Evolutionary conservation across 2,329 filamentous ascomycete species (phyloP).

Genomic region (Fusarium chlamydosporum): DNA sequence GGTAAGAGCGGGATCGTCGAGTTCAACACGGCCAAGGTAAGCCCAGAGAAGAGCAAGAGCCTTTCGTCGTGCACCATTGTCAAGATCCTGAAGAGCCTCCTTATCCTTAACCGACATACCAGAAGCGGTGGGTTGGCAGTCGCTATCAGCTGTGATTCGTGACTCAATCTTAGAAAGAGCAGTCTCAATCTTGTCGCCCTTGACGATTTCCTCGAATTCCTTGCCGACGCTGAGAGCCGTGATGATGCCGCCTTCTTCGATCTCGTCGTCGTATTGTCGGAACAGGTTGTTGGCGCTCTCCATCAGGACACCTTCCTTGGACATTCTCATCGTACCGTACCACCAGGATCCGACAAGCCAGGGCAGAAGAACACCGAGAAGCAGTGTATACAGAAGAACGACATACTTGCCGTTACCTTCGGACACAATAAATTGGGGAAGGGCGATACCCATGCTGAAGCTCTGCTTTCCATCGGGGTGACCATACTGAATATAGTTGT

Average conservation of each 20-base stretch:
- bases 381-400: slow-evolving; percentile 86
- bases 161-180: slow-evolving; percentile 88
- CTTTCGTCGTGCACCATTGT: slow-evolving; percentile 85
- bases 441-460: slow-evolving; percentile 96
- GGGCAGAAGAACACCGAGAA: slow-evolving; percentile 90
- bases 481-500: slow-evolving; percentile 96
- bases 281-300: slow-evolving; percentile 96
- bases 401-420: slow-evolving; percentile 98
- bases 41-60: slow-evolving; percentile 93
- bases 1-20: slow-evolving; percentile 82
- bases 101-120: slow-evolving; percentile 81
- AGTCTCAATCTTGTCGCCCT: slow-evolving; percentile 82
- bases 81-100: slow-evolving; percentile 81
- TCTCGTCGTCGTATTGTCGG: slow-evolving; percentile 88
- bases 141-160: slow-evolving; percentile 76
- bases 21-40: slow-evolving; percentile 88
- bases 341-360: slow-evolving; percentile 98
- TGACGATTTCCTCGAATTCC: slow-evolving; percentile 84
- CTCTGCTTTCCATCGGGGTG: slow-evolving; percentile 99
- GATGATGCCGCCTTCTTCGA: slow-evolving; percentile 84
- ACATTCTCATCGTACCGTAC: slow-evolving; percentile 95
- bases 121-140: slow-evolving; percentile 64
- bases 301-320: slow-evolving; percentile 92
- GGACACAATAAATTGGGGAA: slow-evolving; percentile 92
- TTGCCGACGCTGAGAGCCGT: slow-evolving; percentile 85